These are phyloP conservation scores for Russula vinacea DNA, from an alignment of 768 basidiomycete species.

Conservation along the genomic window DNA sequence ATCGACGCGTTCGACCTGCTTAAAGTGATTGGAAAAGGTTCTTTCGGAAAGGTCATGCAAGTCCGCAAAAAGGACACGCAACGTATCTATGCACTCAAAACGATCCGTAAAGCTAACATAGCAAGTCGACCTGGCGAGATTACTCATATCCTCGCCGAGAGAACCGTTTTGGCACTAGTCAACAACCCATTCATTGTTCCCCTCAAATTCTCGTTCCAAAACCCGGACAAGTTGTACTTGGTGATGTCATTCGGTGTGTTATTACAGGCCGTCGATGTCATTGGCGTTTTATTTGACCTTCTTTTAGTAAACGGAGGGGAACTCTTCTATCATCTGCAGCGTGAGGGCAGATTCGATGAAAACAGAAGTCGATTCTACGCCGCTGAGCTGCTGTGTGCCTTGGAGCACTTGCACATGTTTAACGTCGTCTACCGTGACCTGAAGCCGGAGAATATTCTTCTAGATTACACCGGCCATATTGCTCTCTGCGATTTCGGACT, in stretches of 20 bases:
- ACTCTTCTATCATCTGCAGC: constrained; percentile 94
- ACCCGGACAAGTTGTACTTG: constrained; percentile 93
- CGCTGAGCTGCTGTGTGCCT: constrained; percentile 90
- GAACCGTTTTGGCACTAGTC: constrained; percentile 93
- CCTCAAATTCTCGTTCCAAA: constrained; percentile 98
- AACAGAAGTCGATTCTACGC: constrained; percentile 94
- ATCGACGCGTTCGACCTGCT: constrained; percentile 96
- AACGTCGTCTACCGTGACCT: constrained; percentile 98
- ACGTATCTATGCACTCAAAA: constrained; percentile 97
- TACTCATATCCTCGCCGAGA: constrained; percentile 94
- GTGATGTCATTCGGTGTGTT: constrained; percentile 90
- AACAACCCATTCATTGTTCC: constrained; percentile 99
- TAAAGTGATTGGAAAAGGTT: constrained; percentile 97
- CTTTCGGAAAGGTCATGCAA: constrained; percentile 99
- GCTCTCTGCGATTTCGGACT: constrained; percentile 98
- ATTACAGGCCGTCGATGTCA: background rate
- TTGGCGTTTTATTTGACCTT: constrained; percentile 1
- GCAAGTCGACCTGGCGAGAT: constrained; percentile 95
- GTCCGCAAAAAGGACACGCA: constrained; percentile 98
- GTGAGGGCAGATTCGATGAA: constrained; percentile 96
- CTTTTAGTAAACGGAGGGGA: constrained; percentile 89
- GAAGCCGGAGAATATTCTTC: constrained; percentile 96
- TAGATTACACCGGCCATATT: constrained; percentile 98
- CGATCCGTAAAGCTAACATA: constrained; percentile 97
- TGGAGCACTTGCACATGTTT: constrained; percentile 95